These are phyloP conservation scores for Rubia peregrina DNA, from an alignment of 305 asterid species.

Conservation along the genomic window DNA sequence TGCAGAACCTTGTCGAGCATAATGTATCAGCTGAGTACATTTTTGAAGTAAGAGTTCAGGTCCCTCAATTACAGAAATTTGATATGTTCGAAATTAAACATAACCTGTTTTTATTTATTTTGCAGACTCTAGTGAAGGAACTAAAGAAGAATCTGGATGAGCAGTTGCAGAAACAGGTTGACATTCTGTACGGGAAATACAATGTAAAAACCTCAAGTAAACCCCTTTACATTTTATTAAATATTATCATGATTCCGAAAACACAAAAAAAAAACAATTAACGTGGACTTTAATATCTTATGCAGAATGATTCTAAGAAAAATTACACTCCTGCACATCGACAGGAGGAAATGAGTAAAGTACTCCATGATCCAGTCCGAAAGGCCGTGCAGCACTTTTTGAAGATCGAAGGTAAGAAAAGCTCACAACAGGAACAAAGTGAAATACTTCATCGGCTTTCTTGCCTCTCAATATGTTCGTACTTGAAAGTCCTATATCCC, in stretches of 20 bases:
- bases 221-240: neutral
- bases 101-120: slow-evolving; percentile 4
- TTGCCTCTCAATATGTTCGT: neutral
- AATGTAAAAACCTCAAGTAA: slow-evolving; percentile 34
- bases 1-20: slow-evolving; percentile 77
- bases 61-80: slow-evolving; percentile 11
- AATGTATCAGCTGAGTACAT: slow-evolving; percentile 74
- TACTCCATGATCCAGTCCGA: slow-evolving; percentile 42
- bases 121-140: slow-evolving; percentile 61
- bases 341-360: slow-evolving; percentile 31
- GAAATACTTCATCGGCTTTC: neutral
- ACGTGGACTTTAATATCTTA: slow-evolving; percentile 3
- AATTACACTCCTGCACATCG: slow-evolving; percentile 5
- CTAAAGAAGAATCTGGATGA: slow-evolving; percentile 54
- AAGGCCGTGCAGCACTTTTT: slow-evolving; percentile 64
- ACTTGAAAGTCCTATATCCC: neutral
- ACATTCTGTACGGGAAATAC: slow-evolving; percentile 49
- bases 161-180: slow-evolving; percentile 44
- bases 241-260: neutral
- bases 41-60: slow-evolving; percentile 47
- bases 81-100: slow-evolving; percentile 15
- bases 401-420: slow-evolving; percentile 73
- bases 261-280: neutral
- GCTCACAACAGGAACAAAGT: neutral
- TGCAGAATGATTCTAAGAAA: slow-evolving; percentile 29